Conservation (phyloP, 2,329 filamentous ascomycete genomes). For the Cladorrhinum sp. region DNA sequence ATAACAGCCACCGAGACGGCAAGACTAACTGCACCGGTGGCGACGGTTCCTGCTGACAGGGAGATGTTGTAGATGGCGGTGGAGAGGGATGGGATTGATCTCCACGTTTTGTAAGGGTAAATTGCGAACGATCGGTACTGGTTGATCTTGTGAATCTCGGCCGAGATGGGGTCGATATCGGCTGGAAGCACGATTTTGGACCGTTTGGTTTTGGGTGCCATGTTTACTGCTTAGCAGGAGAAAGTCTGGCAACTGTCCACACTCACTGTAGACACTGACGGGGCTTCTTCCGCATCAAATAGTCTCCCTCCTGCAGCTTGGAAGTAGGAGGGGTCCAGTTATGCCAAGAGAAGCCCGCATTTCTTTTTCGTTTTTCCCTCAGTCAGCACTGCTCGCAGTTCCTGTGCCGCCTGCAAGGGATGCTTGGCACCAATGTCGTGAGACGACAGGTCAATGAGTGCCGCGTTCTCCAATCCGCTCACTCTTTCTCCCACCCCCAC, state of each 20-base stretch:
- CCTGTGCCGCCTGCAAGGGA: neutral
- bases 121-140: neutral
- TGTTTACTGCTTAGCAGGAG: neutral
- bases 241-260: neutral
- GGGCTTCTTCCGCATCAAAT: neutral
- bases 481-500: neutral
- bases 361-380: no score
- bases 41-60: neutral
- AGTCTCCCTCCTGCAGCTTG: neutral
- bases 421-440: neutral
- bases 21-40: neutral
- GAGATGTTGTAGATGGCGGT: neutral
- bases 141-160: neutral
- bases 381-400: no score
- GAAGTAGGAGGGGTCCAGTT: no score
- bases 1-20: neutral
- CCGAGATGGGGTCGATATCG: neutral
- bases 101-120: neutral
- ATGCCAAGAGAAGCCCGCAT: no score
- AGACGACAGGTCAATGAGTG: neutral
- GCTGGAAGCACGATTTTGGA: neutral
- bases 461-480: neutral
- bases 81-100: neutral
- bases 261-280: no score
- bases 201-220: neutral